phyloP scores from a whole-genome alignment of 208 protist species.

The Tritrichomonas musculus region DNA sequence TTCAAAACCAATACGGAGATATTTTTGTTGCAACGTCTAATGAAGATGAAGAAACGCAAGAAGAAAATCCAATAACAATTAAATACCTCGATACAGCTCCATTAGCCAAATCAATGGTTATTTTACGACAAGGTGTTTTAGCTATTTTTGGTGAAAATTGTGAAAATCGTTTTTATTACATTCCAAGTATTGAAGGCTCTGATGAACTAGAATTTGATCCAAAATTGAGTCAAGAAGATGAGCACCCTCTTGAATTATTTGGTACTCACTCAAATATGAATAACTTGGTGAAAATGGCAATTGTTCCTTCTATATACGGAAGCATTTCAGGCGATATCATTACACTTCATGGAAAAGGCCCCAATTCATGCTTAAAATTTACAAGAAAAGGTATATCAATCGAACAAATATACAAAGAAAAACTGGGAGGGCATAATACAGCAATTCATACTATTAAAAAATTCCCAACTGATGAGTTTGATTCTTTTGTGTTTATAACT shows the following conservation, averaged over 20 bases:
- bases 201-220: not conserved
- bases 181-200: not conserved
- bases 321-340: not conserved
- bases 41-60: not conserved
- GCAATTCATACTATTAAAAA: not conserved
- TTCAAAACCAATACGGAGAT: slow-evolving; percentile 22
- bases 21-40: not conserved
- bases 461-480: not conserved
- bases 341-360: not conserved
- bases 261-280: not conserved
- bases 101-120: not conserved
- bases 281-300: not conserved
- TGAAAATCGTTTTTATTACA: not conserved
- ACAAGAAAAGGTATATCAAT: slow-evolving; percentile 18
- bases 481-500: not conserved
- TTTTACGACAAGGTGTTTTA: not conserved
- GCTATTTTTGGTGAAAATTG: not conserved
- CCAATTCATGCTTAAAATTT: not conserved
- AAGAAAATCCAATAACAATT: not conserved
- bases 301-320: not conserved
- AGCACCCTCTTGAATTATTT: no score
- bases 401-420: not conserved
- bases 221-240: not conserved
- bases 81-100: slow-evolving; percentile 15
- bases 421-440: not conserved